These are phyloP conservation scores for Phlebiopsis gigantea DNA, from an alignment of 768 basidiomycete genomes.

Conservation along the genomic window DNA sequence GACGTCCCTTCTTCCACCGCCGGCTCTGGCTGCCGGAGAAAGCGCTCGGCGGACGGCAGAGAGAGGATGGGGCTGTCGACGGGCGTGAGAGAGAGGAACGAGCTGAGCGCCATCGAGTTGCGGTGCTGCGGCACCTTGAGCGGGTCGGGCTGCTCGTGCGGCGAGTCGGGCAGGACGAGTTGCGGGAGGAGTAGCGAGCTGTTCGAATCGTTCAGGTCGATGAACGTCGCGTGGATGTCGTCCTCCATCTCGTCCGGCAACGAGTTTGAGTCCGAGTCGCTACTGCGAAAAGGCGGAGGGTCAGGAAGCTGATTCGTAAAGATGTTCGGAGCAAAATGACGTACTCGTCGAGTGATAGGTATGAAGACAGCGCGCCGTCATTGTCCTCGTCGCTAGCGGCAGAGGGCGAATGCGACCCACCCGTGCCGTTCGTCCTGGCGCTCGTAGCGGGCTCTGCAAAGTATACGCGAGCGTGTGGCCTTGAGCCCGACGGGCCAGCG, in stretches of 20 bases:
- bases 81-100: slow-evolving; percentile 20
- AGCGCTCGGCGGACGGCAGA: slow-evolving; percentile 8
- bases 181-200: background rate
- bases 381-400: background rate
- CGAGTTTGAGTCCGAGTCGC: slow-evolving; percentile 9
- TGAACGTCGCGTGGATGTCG: slow-evolving; percentile 7
- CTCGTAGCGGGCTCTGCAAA: background rate
- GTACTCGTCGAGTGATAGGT: slow-evolving; percentile 11
- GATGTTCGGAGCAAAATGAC: slow-evolving; percentile 1
- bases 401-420: no score
- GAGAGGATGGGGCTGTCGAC: slow-evolving; percentile 19
- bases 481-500: background rate
- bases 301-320: no score
- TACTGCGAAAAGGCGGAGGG: background rate
- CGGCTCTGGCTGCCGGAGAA: background rate
- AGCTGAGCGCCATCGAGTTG: no score
- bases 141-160: background rate
- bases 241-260: slow-evolving; percentile 8
- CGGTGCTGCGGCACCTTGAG: background rate
- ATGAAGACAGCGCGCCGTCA: background rate
- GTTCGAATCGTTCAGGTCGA: slow-evolving; percentile 1
- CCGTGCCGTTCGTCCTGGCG: background rate
- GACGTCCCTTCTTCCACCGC: background rate
- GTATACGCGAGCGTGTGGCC: background rate
- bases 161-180: background rate